Evolutionary conservation across 2,329 filamentous ascomycete species (phyloP).

Genomic region (Dactylellina drechsleri): DNA sequence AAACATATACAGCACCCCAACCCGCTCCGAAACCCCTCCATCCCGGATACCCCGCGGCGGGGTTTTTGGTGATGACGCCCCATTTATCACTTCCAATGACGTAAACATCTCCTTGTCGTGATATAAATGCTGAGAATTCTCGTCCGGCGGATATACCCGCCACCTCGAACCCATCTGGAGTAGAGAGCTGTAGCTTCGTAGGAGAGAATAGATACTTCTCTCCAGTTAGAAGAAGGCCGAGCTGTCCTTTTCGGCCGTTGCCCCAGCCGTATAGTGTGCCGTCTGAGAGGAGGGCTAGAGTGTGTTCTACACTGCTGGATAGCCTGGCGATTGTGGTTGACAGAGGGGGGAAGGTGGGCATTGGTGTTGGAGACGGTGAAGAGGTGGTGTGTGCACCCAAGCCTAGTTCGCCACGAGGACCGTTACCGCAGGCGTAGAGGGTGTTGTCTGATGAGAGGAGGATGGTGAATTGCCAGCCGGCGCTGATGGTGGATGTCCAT

Average conservation of each 20-base stretch:
- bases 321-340: slow-evolving; percentile 72
- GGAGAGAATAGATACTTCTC: slow-evolving; percentile 68
- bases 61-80: slow-evolving; percentile 64
- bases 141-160: slow-evolving; percentile 78
- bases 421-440: slow-evolving; percentile 74
- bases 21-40: slow-evolving; percentile 70
- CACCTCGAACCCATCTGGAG: slow-evolving; percentile 69
- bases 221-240: slow-evolving; percentile 69
- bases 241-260: slow-evolving; percentile 82
- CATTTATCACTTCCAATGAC: slow-evolving; percentile 82
- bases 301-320: slow-evolving; percentile 80
- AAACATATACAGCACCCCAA: slow-evolving; percentile 83
- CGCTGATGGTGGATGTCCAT: slow-evolving; percentile 67
- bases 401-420: slow-evolving; percentile 77
- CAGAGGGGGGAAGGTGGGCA: slow-evolving; percentile 73
- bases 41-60: background rate
- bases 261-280: slow-evolving; percentile 91
- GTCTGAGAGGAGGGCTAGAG: slow-evolving; percentile 76
- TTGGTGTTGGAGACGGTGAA: slow-evolving; percentile 65
- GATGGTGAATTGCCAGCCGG: slow-evolving; percentile 81
- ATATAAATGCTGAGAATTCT: slow-evolving; percentile 82
- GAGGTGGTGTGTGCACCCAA: slow-evolving; percentile 66
- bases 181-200: slow-evolving; percentile 68
- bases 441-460: slow-evolving; percentile 67
- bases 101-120: slow-evolving; percentile 68